A percentile compares a stretch with the other conserved stretches of the same genome.
Evolutionary conservation across 1,284 basidiomycete species (phyloP).

Genomic region (Quambalaria eucalypti): DNA sequence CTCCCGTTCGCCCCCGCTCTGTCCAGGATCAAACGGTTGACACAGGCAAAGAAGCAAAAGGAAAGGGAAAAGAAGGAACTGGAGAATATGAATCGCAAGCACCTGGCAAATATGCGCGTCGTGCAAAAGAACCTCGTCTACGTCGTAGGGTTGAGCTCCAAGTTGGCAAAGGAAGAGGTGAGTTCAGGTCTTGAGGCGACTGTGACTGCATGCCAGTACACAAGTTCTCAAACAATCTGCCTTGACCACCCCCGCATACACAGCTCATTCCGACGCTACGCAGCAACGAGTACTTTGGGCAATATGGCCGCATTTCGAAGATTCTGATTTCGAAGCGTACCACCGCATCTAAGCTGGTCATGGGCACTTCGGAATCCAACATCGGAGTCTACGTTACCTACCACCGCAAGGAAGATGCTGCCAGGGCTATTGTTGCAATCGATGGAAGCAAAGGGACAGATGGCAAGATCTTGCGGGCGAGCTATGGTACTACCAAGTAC

Average conservation of each 20-base stretch:
- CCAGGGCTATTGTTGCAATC: slow-evolving; percentile 80
- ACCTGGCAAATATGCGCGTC: slow-evolving; percentile 85
- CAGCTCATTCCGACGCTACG: slow-evolving; percentile 87
- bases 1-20: slow-evolving; percentile 2
- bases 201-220: no score
- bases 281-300: slow-evolving; percentile 93
- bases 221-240: no score
- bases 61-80: slow-evolving; percentile 94
- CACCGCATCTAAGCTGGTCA: slow-evolving; percentile 55
- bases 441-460: slow-evolving; percentile 64
- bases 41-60: slow-evolving; percentile 88
- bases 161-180: slow-evolving; percentile 91
- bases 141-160: slow-evolving; percentile 82
- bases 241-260: no score
- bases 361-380: slow-evolving; percentile 58
- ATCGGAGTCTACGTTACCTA: slow-evolving; percentile 95
- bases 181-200: slow-evolving; percentile 36
- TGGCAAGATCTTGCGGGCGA: slow-evolving; percentile 62
- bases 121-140: slow-evolving; percentile 95
- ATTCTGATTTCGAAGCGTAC: slow-evolving; percentile 86
- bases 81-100: slow-evolving; percentile 73
- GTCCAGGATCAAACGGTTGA: slow-evolving; percentile 79
- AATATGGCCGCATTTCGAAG: slow-evolving; percentile 96
- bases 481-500: slow-evolving; percentile 94
- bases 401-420: slow-evolving; percentile 86